Base-by-base conservation (phyloP, 192 early-diverging fungal genomes). In the Chytriomyces hyalinus region DNA sequence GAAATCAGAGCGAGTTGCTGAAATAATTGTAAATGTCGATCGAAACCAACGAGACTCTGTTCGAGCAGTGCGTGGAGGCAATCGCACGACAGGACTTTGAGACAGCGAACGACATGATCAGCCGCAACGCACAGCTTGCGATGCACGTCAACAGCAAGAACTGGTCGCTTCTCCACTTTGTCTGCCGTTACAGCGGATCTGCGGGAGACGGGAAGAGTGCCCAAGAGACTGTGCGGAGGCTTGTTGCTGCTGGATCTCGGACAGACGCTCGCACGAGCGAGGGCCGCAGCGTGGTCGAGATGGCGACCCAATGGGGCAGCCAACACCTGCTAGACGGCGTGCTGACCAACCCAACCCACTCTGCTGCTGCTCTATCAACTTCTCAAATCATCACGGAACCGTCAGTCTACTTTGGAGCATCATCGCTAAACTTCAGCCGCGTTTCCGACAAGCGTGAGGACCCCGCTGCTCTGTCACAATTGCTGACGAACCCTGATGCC, bases 111-210 rank as follows among this genome's bases (percentile, higher is more conserved):
- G 53, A n/a, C 53, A 13, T 57, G 15, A 20, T 57, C 20, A 20
- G 53, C 13, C 53, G 20, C 15, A 22, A 75, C 22, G 9, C 62
- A 17, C n/a, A 10, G 22, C 50, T 77, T 70, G 10, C 47, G n/a
- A 13, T 10, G 3, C 11, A 43, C 24, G 20, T 53, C 45, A 78
- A 78, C 61, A 70, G 8, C 15, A 60, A 49, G n/a, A 43, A 48
- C 10, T 78, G 77, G 77, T 49, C 77, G 11, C 51, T 70, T n/a
- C 61, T 72, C n/a, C 77, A 78, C 62, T 78, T 78, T 36, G 77
- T 70, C 24, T 49, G 26, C 8, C 65, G 76, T 15, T 70, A 43
- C 60, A 45, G 46, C 26, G 11, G 47, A 26, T 9, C 47, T 9
- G 76, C 22, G 7, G 36, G 36, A 36, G 36, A 36, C 36, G 36